These are phyloP conservation scores for Galium porrigens DNA, from an alignment of 305 asterid species.

Conservation along the genomic window DNA sequence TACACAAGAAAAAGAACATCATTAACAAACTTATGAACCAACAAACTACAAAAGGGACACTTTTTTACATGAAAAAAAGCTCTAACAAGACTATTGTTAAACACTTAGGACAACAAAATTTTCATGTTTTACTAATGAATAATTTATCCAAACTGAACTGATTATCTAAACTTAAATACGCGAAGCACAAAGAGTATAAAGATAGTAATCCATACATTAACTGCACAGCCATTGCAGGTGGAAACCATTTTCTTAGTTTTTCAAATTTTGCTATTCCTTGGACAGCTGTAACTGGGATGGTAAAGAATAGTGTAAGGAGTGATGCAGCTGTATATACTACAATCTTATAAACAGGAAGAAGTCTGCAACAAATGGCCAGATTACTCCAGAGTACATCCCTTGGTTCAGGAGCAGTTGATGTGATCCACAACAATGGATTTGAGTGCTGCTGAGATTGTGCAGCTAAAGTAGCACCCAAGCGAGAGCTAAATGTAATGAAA, in stretches of 20 bases:
- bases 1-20: neutral
- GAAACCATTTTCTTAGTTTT: conserved; percentile 66
- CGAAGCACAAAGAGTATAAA: neutral
- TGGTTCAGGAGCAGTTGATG: conserved; percentile 92
- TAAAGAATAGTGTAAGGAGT: conserved; percentile 70
- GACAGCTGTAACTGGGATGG: conserved; percentile 80
- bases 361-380: conserved; percentile 41
- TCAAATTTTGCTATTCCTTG: conserved; percentile 87
- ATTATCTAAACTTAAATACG: neutral
- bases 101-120: neutral
- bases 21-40: neutral
- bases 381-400: conserved; percentile 82
- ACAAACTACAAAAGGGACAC: neutral
- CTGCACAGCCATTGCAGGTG: conserved; percentile 83
- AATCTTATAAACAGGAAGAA: conserved; percentile 47
- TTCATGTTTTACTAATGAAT: neutral
- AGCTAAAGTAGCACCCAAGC: conserved; percentile 91
- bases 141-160: neutral
- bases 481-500: conserved; percentile 69
- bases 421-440: conserved; percentile 68
- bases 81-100: neutral
- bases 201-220: conserved; percentile 44
- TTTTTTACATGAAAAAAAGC: neutral
- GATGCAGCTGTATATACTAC: conserved; percentile 45
- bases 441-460: conserved; percentile 84